Percentiles rank a stretch among this genome's conserved stretches.
Conservation (phyloP, 805 yeast genomes). For the Barnettozyma botsteinii region DNA sequence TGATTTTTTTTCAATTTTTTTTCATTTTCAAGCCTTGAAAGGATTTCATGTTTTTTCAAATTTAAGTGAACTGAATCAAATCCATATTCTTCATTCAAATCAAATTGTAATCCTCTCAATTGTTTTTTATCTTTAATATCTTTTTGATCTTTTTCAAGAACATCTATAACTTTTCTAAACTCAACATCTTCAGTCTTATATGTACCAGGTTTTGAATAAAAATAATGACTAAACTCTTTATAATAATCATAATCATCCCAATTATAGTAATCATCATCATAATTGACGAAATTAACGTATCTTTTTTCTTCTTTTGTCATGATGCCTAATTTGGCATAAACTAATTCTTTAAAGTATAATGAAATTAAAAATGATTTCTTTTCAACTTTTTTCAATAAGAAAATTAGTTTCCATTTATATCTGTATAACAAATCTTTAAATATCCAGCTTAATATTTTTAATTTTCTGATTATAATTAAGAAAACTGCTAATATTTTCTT, state of each 20-base stretch:
- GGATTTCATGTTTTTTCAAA: slow-evolving; percentile 3
- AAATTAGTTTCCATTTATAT: slow-evolving; percentile 20
- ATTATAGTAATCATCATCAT: slow-evolving; percentile 11
- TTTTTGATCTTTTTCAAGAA: not conserved
- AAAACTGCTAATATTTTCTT: slow-evolving; percentile 12
- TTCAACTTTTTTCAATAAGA: slow-evolving; percentile 9
- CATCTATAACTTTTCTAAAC: slow-evolving; percentile 4
- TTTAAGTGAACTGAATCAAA: slow-evolving; percentile 16
- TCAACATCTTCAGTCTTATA: slow-evolving; percentile 7
- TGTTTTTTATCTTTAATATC: not conserved
- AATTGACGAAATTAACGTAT: slow-evolving; percentile 6
- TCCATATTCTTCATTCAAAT: slow-evolving; percentile 20
- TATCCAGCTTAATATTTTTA: slow-evolving; percentile 18
- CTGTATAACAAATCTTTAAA: slow-evolving; percentile 19
- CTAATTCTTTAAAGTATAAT: slow-evolving; percentile 12
- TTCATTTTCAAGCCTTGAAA: too few species aligned
- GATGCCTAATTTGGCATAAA: slow-evolving; percentile 15
- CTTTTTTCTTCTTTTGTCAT: slow-evolving; percentile 10
- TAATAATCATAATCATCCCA: slow-evolving; percentile 19
- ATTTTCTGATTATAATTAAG: slow-evolving; percentile 14
- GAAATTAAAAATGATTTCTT: slow-evolving; percentile 13
- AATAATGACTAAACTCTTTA: slow-evolving; percentile 14
- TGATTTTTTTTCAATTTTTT: not conserved
- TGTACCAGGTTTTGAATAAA: slow-evolving; percentile 7
- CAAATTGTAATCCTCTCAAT: slow-evolving; percentile 10